Percentiles rank a stretch among this genome's conserved stretches.
Evolutionary conservation across 768 basidiomycete species (phyloP).

Genomic region (Strobilomyces dryophilus): DNA sequence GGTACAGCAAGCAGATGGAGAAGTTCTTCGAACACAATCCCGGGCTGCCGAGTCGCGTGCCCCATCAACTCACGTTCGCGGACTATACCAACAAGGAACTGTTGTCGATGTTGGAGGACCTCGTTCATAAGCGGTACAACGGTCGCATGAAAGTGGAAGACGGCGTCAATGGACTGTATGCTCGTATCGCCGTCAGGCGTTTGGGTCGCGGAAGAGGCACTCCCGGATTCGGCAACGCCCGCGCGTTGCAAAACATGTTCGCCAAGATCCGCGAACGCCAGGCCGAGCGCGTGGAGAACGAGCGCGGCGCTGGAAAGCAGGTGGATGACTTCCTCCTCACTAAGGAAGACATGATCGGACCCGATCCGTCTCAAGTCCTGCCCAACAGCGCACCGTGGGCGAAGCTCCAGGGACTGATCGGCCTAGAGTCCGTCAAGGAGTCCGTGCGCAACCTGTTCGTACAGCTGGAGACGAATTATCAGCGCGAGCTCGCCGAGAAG

Average conservation of each 20-base stretch:
- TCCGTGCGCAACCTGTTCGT: constrained; percentile 47
- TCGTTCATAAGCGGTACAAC: constrained; percentile 42
- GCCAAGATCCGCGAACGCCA: constrained; percentile 48
- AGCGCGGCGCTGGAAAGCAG: constrained; percentile 36
- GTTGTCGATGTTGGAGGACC: constrained; percentile 47
- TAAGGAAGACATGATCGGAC: constrained; percentile 61
- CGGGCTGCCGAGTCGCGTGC: constrained; percentile 64
- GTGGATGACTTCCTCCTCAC: constrained; percentile 51
- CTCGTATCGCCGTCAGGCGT: constrained; percentile 54
- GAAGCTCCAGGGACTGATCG: constrained; percentile 50
- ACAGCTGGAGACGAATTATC: constrained; percentile 51
- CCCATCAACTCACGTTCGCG: constrained; percentile 51
- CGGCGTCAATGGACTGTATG: constrained; percentile 52
- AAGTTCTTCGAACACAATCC: constrained; percentile 76
- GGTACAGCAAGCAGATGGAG: constrained; percentile 71
- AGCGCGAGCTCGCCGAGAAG: constrained; percentile 54
- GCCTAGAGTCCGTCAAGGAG: constrained; percentile 55
- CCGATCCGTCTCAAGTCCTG: constrained; percentile 51
- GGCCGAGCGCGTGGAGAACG: constrained; percentile 42
- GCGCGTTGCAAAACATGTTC: constrained; percentile 54
- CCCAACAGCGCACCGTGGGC: constrained; percentile 46
- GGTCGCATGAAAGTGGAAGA: constrained; percentile 43
- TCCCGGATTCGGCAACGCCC: constrained; percentile 66
- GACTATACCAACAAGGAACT: constrained; percentile 62
- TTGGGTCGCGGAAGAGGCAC: constrained; percentile 56